These are phyloP conservation scores for Zelopaecilomyces penicillatus DNA, from an alignment of 2,329 filamentous ascomycete genomes.

Conservation along the genomic window DNA sequence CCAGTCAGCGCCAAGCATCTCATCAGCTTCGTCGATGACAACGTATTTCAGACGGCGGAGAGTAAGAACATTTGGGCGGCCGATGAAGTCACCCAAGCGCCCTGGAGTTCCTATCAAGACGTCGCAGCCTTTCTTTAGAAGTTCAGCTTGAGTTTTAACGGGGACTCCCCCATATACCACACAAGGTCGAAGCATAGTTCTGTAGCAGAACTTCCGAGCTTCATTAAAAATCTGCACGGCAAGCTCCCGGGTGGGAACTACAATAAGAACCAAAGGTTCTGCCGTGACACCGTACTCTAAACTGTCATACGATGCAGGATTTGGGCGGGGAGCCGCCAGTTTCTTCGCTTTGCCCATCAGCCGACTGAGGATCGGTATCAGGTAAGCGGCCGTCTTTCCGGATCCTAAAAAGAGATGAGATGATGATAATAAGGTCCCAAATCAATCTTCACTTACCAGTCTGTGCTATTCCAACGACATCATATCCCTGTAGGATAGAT, in stretches of 20 bases:
- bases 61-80: slow-evolving; percentile 58
- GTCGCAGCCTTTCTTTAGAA: slow-evolving; percentile 79
- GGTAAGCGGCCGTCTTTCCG: slow-evolving; percentile 89
- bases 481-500: slow-evolving; percentile 64
- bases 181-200: slow-evolving; percentile 86
- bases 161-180: slow-evolving; percentile 83
- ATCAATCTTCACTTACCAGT: slow-evolving; percentile 55
- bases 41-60: slow-evolving; percentile 70
- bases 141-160: slow-evolving; percentile 56
- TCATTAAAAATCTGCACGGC: slow-evolving; percentile 95
- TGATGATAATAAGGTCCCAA: neutral
- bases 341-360: slow-evolving; percentile 95
- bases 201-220: slow-evolving; percentile 84
- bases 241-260: slow-evolving; percentile 82
- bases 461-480: slow-evolving; percentile 84
- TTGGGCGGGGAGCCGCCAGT: slow-evolving; percentile 69
- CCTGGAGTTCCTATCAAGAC: slow-evolving; percentile 83
- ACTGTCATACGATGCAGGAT: slow-evolving; percentile 46
- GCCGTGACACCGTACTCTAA: slow-evolving; percentile 50
- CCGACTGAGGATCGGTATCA: slow-evolving; percentile 81
- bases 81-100: slow-evolving; percentile 76
- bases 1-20: slow-evolving; percentile 79
- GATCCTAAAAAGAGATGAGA: slow-evolving; percentile 53
- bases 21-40: slow-evolving; percentile 90
- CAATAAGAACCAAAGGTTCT: slow-evolving; percentile 79